Percentiles rank a stretch among this genome's conserved stretches.
These are phyloP conservation scores for Rhododendron ferrugineum DNA, from an alignment of 148 eudicot species.

Conservation along the genomic window DNA sequence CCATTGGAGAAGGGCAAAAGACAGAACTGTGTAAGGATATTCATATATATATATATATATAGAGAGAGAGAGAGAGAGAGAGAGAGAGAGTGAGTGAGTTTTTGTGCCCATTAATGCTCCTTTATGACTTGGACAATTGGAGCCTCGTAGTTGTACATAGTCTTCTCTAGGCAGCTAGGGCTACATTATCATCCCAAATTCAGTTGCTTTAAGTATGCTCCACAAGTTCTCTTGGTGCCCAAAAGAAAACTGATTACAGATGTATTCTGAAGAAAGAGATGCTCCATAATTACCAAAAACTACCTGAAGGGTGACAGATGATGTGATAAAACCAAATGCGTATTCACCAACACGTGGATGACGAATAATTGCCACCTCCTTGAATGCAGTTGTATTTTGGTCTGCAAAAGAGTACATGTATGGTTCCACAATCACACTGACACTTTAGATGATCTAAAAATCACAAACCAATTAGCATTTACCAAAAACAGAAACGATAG, in stretches of 20 bases:
- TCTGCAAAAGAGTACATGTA: slow-evolving; percentile 32
- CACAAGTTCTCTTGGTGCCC: neutral
- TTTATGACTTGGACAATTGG: neutral
- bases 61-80: neutral
- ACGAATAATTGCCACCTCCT: slow-evolving; percentile 89
- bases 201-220: neutral
- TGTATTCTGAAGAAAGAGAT: neutral
- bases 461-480: neutral
- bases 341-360: slow-evolving; percentile 96
- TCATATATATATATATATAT: neutral
- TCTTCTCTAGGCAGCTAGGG: neutral
- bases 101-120: neutral
- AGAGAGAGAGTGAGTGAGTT: neutral
- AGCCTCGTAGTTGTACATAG: neutral
- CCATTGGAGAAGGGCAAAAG: neutral
- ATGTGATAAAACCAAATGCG: slow-evolving; percentile 86
- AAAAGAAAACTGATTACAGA: neutral
- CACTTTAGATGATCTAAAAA: neutral
- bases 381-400: slow-evolving; percentile 88
- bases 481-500: neutral
- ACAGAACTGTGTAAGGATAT: neutral
- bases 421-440: neutral
- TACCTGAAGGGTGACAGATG: slow-evolving; percentile 73
- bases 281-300: neutral
- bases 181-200: slow-evolving; percentile 7